Conservation (phyloP, 257 asterid genomes). For the Solanum virginianum region DNA sequence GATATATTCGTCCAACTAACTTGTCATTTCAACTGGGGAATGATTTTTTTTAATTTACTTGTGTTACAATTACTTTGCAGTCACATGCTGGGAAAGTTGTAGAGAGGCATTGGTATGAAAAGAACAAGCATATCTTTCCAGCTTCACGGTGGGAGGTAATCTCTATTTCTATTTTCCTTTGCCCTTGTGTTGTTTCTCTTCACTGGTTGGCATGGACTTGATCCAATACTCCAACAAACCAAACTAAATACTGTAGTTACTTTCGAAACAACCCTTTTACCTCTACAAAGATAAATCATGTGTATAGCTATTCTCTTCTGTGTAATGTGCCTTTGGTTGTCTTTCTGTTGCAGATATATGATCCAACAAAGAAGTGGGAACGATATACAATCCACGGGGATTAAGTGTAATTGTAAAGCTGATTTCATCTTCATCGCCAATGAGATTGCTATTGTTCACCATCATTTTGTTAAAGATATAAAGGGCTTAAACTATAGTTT, state of each 20-base stretch:
- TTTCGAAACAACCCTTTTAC: background rate
- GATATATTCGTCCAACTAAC: background rate
- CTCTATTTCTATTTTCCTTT: background rate
- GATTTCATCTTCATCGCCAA: background rate
- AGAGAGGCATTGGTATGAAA: conserved; percentile 98
- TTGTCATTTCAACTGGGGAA: background rate
- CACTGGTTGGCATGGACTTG: background rate
- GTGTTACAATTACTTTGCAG: conserved; percentile 10
- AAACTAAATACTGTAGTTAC: background rate
- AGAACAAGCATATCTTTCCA: conserved; percentile 97
- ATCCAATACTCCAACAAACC: background rate
- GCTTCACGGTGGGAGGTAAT: conserved; percentile 99
- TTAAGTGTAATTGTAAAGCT: conserved; percentile 8
- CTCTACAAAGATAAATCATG: no score
- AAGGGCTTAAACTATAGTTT: background rate
- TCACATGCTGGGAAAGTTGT: conserved; percentile 99
- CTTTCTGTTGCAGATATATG: conserved; percentile 58
- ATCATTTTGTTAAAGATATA: background rate
- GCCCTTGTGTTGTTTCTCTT: background rate
- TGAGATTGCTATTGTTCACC: background rate
- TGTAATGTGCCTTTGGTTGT: background rate
- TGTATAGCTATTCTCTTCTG: background rate
- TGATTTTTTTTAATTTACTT: background rate
- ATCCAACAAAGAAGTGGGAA: conserved; percentile 91
- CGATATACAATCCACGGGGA: conserved; percentile 92